phyloP scores from a whole-genome alignment of 1,284 basidiomycete species.

The Xanthoconium separans region DNA sequence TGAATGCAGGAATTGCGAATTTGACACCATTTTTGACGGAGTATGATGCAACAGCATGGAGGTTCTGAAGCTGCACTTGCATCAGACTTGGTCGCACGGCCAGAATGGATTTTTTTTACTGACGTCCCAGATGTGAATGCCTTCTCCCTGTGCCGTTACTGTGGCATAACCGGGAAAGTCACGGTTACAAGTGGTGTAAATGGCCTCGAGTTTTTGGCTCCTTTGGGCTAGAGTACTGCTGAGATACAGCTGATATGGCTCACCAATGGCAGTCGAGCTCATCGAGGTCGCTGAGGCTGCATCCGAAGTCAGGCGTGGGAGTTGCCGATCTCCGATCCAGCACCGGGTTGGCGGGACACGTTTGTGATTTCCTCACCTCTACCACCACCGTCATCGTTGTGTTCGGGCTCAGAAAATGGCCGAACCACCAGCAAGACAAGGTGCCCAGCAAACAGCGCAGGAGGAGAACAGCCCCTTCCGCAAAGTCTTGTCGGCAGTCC shows the following conservation, averaged over 20 bases:
- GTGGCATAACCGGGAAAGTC: constrained; percentile 57
- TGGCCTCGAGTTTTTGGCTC: constrained; percentile 22
- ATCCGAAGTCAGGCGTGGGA: constrained; percentile 18
- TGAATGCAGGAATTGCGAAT: constrained; percentile 60
- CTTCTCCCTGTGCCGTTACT: constrained; percentile 54
- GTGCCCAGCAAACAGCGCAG: constrained; percentile 10
- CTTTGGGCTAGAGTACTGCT: constrained; percentile 32
- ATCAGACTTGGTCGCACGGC: constrained; percentile 11
- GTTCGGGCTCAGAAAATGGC: constrained; percentile 19
- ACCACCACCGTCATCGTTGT: constrained; percentile 5
- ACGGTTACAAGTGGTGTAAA: constrained; percentile 43
- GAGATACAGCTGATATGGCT: constrained; percentile 62
- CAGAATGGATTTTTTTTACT: constrained; percentile 26
- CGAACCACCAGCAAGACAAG: constrained; percentile 25
- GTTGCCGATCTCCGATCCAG: neutral
- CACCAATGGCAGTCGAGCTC: constrained; percentile 47
- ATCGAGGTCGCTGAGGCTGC: constrained; percentile 30
- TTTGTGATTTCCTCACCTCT: neutral
- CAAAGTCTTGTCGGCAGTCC: constrained; percentile 22
- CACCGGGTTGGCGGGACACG: neutral
- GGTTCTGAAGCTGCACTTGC: constrained; percentile 54
- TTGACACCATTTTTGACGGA: constrained; percentile 61
- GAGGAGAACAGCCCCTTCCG: constrained; percentile 23
- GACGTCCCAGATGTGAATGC: constrained; percentile 71
- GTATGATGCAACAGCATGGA: constrained; percentile 66